A percentile compares a stretch with the other conserved stretches of the same genome.
phyloP scores from a whole-genome alignment of 441 rosid genomes.

The Flueggea neowawraea region DNA sequence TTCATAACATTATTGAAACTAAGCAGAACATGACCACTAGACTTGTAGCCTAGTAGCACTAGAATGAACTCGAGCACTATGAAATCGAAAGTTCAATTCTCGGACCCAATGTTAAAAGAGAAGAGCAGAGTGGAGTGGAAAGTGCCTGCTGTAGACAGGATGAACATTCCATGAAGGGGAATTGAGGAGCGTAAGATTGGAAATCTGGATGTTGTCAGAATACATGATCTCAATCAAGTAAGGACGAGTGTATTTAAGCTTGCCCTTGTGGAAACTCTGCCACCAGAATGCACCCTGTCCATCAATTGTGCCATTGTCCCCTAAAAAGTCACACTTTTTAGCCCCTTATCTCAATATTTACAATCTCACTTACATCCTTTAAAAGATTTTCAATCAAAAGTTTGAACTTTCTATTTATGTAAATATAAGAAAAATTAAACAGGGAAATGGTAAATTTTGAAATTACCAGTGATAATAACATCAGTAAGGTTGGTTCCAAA shows the following conservation, averaged over 20 bases:
- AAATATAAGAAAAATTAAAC: not conserved
- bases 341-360: too few relatives aligned
- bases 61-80: too few relatives aligned
- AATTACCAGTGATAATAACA: constrained; percentile 60
- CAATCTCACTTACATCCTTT: too few relatives aligned
- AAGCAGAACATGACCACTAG: too few relatives aligned
- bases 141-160: constrained; percentile 65
- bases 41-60: too few relatives aligned
- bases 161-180: constrained; percentile 88
- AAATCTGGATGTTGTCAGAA: constrained; percentile 60
- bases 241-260: constrained; percentile 63
- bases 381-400: too few relatives aligned
- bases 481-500: constrained; percentile 71
- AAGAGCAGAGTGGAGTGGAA: not conserved
- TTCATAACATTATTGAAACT: too few relatives aligned
- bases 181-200: constrained; percentile 61
- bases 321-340: constrained; percentile 14
- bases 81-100: too few relatives aligned
- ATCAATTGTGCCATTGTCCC: constrained; percentile 74
- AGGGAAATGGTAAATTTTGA: not conserved
- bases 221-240: constrained; percentile 80
- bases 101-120: not conserved
- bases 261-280: constrained; percentile 46
- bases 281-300: constrained; percentile 86
- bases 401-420: too few relatives aligned